Conservation (phyloP, 169 alveolate species). For the Plasmodium berghei region DNA sequence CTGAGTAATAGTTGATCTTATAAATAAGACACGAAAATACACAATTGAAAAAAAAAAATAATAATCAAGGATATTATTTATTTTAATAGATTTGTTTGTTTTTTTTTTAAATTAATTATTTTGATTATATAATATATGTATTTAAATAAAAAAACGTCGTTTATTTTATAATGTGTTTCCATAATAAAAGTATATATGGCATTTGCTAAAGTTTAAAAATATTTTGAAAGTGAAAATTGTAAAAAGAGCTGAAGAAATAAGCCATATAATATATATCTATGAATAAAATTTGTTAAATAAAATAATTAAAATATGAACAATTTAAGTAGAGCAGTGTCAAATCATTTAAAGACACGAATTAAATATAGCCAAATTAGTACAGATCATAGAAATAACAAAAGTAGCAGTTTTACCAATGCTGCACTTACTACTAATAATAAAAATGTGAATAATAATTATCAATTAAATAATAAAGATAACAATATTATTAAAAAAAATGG, state of each 20-base stretch:
- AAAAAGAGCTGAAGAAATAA: neutral
- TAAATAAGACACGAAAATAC: too few species aligned
- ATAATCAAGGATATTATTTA: neutral
- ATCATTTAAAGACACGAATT: conserved; percentile 19
- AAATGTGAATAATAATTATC: neutral
- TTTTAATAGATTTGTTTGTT: neutral
- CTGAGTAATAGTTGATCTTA: too few species aligned
- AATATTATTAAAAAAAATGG: neutral
- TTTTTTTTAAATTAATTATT: conserved; percentile 1
- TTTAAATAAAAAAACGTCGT: neutral
- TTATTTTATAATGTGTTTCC: too few species aligned
- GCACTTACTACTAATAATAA: neutral
- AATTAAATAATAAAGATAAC: neutral
- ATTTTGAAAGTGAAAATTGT: neutral
- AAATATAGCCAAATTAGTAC: conserved; percentile 5
- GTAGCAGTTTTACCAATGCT: neutral
- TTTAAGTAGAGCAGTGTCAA: conserved; percentile 14
- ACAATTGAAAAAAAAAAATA: too few species aligned
- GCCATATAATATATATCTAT: too few species aligned
- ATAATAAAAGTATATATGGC: too few species aligned
- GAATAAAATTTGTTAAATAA: too few species aligned
- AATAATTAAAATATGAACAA: conserved; percentile 30
- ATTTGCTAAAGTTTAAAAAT: neutral
- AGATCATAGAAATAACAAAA: neutral
- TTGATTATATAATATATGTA: neutral